A percentile compares a stretch with the other conserved stretches of the same genome.
phyloP scores from a whole-genome alignment of 73 alveolate genomes.

The Blepharisma japonicum region DNA sequence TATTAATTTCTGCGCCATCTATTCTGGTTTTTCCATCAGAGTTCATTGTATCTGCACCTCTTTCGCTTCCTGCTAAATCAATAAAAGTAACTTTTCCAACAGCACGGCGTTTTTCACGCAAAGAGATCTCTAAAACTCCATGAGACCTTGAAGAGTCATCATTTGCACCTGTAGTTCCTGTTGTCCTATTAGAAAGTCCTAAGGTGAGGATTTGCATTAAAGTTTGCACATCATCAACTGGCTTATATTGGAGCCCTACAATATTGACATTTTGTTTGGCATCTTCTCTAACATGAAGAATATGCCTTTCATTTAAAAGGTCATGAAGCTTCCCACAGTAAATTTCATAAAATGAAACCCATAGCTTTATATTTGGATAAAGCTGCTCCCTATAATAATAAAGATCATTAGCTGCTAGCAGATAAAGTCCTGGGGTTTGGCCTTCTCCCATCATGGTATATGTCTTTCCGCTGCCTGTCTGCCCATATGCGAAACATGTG shows the following conservation, averaged over 20 bases:
- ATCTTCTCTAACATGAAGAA: constrained; percentile 96
- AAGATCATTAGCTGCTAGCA: constrained; percentile 95
- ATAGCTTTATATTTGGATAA: constrained; percentile 68
- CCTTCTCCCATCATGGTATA: constrained; percentile 77
- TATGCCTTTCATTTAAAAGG: constrained; percentile 88
- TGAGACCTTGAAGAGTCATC: constrained; percentile 63
- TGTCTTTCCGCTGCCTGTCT: constrained; percentile 94
- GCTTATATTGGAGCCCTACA: constrained; percentile 87
- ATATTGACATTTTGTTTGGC: constrained; percentile 97
- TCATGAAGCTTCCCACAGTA: constrained; percentile 99
- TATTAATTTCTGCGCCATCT: constrained; percentile 99
- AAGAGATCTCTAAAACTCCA: constrained; percentile 47
- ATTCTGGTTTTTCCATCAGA: constrained; percentile 93
- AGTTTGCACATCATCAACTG: constrained; percentile 60
- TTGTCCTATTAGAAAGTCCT: constrained; percentile 72
- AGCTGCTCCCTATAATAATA: constrained; percentile 53
- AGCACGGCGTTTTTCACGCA: constrained; percentile 36
- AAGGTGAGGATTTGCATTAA: constrained; percentile 72
- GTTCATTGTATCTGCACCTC: constrained; percentile 80
- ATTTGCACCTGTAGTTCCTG: constrained; percentile 64
- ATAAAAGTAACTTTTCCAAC: constrained; percentile 95
- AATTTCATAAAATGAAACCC: constrained; percentile 97
- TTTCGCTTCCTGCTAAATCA: constrained; percentile 99
- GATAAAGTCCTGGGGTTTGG: constrained; percentile 92
- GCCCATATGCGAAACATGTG: constrained; percentile 93